These are phyloP conservation scores for Neonectria sp. DNA, from an alignment of 2,329 filamentous ascomycete species.

Conservation along the genomic window DNA sequence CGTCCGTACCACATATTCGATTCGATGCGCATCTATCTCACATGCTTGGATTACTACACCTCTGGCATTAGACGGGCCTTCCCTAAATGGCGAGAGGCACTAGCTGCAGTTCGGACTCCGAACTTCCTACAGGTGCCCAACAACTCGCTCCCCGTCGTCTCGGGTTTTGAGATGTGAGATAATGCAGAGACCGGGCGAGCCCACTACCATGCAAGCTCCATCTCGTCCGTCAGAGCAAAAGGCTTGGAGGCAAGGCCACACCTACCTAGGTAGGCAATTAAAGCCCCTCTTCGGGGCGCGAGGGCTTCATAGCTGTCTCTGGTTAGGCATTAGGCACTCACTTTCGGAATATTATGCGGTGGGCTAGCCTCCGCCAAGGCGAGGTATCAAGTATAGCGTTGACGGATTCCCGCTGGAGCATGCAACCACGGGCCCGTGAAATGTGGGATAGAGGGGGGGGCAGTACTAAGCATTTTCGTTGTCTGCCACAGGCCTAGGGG, in stretches of 20 bases:
- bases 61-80: background rate
- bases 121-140: background rate
- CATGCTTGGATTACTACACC: background rate
- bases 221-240: slow-evolving; percentile 6
- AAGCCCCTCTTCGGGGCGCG: slow-evolving; percentile 7
- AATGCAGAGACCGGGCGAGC: slow-evolving; percentile 1
- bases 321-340: slow-evolving; percentile 37
- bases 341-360: slow-evolving; percentile 46
- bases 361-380: slow-evolving; percentile 40
- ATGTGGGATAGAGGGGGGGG: slow-evolving; percentile 1
- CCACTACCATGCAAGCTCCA: slow-evolving; percentile 10
- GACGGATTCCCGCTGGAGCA: slow-evolving; percentile 18
- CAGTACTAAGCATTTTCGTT: background rate
- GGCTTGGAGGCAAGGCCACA: too few species aligned
- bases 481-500: background rate
- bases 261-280: slow-evolving; percentile 11
- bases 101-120: background rate
- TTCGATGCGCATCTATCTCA: background rate
- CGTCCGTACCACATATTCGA: background rate
- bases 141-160: background rate
- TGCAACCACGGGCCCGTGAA: slow-evolving; percentile 17
- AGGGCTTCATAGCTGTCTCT: slow-evolving; percentile 31
- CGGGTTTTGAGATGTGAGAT: background rate
- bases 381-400: slow-evolving; percentile 35
- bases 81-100: background rate